Percentiles rank a stretch among this genome's conserved stretches.
Conservation (phyloP, 1,284 basidiomycete species). For the Ustilago cynodontis region DNA sequence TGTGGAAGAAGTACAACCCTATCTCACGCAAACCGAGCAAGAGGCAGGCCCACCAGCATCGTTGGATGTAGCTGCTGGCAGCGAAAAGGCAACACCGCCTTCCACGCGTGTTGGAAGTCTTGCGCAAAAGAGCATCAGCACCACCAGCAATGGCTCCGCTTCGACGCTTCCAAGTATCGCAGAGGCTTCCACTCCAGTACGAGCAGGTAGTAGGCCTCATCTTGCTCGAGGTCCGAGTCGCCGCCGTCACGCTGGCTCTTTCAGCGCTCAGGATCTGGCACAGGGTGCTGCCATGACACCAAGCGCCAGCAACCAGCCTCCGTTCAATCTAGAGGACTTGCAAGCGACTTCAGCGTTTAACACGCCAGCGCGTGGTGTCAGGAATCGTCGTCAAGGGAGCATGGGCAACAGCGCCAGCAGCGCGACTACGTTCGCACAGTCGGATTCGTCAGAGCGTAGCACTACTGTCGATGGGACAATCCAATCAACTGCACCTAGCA, state of each 20-base stretch:
- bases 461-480: constrained; percentile 11
- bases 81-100: constrained; percentile 26
- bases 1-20: constrained; percentile 75
- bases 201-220: constrained; percentile 33
- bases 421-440: constrained; percentile 31
- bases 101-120: constrained; percentile 31
- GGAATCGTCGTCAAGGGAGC: constrained; percentile 32
- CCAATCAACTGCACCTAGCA: constrained; percentile 34
- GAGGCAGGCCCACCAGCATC: constrained; percentile 20
- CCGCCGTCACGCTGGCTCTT: constrained; percentile 60
- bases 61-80: constrained; percentile 5
- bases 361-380: constrained; percentile 27
- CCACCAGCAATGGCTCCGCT: constrained; percentile 22
- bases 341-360: constrained; percentile 43
- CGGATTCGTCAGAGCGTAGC: constrained; percentile 32
- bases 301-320: constrained; percentile 33
- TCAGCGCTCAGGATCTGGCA: constrained; percentile 63
- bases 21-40: constrained; percentile 41
- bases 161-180: constrained; percentile 60
- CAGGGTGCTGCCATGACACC: constrained; percentile 58
- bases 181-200: constrained; percentile 50
- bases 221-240: constrained; percentile 37
- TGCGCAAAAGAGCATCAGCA: constrained; percentile 32
- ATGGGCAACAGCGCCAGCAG: constrained; percentile 37
- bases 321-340: constrained; percentile 46